Conservation (phyloP, 495 filamentous ascomycete genomes). For the Annulohypoxylon nitens region DNA sequence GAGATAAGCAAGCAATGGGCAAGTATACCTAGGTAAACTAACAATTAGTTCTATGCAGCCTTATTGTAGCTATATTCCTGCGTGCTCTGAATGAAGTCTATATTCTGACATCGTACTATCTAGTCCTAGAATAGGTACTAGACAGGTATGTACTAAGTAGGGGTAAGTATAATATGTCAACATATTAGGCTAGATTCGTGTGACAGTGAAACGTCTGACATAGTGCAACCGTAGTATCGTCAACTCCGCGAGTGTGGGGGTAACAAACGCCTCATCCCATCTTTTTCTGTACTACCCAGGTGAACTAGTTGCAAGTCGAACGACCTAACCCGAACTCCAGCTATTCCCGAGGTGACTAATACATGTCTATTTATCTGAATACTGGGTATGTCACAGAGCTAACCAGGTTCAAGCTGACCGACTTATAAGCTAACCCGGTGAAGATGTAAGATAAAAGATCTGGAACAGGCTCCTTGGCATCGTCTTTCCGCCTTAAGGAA, state of each 20-base stretch:
- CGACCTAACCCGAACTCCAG: slow-evolving; percentile 30
- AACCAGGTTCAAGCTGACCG: background rate
- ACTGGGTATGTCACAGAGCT: background rate
- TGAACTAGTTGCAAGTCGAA: background rate
- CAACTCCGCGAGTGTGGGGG: slow-evolving; percentile 21
- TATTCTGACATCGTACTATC: background rate
- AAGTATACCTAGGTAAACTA: background rate
- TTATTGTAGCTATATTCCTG: background rate
- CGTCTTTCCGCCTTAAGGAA: slow-evolving; percentile 5
- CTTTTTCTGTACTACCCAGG: background rate
- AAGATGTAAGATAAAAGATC: background rate
- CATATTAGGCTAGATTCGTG: background rate
- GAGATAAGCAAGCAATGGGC: background rate
- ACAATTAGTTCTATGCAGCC: background rate
- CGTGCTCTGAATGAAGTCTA: background rate
- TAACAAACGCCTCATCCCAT: slow-evolving; percentile 3
- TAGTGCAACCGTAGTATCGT: slow-evolving; percentile 7
- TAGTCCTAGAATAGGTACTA: too few species aligned
- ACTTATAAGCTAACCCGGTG: background rate
- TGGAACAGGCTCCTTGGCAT: slow-evolving; percentile 7
- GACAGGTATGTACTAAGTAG: background rate
- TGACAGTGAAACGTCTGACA: slow-evolving; percentile 4
- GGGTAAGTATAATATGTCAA: background rate
- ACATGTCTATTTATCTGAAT: background rate
- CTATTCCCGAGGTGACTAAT: slow-evolving; percentile 1